Percentiles rank a stretch among this genome's conserved stretches.
Conservation (phyloP, 208 protist species). For the Porcisia hertigi region DNA sequence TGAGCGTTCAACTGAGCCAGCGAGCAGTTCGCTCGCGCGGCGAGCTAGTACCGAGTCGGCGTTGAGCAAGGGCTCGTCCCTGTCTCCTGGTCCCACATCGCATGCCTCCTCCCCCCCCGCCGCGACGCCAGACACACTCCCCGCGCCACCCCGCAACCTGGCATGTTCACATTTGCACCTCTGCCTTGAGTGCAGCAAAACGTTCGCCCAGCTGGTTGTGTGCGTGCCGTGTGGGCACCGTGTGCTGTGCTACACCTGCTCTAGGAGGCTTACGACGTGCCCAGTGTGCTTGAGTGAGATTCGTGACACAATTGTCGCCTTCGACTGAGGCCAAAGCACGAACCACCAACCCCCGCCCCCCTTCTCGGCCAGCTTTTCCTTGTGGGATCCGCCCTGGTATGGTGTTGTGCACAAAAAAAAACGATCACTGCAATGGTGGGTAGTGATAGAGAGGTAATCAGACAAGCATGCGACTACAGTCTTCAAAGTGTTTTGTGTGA, state of each 20-base stretch:
- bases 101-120: not conserved
- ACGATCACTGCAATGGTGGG: too few species aligned
- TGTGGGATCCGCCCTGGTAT: not conserved
- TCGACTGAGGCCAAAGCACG: slow-evolving; percentile 23
- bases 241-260: slow-evolving; percentile 71
- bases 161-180: slow-evolving; percentile 19
- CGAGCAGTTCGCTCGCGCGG: not conserved
- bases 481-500: too few species aligned
- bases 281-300: slow-evolving; percentile 76
- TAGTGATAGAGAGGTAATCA: too few species aligned
- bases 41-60: not conserved
- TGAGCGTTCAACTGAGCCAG: not conserved
- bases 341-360: too few species aligned
- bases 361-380: not conserved
- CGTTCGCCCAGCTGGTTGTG: slow-evolving; percentile 49
- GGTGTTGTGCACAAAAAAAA: not conserved
- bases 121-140: not conserved
- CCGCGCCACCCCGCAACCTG: not conserved
- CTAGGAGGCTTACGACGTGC: slow-evolving; percentile 58
- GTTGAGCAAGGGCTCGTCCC: not conserved
- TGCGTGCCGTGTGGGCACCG: slow-evolving; percentile 80
- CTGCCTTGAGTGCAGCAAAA: slow-evolving; percentile 46
- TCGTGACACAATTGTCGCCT: slow-evolving; percentile 27
- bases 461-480: too few species aligned
- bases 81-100: not conserved